Evolutionary conservation across 129 eudicot species (phyloP).

Genomic region (Lactuca saligna): DNA sequence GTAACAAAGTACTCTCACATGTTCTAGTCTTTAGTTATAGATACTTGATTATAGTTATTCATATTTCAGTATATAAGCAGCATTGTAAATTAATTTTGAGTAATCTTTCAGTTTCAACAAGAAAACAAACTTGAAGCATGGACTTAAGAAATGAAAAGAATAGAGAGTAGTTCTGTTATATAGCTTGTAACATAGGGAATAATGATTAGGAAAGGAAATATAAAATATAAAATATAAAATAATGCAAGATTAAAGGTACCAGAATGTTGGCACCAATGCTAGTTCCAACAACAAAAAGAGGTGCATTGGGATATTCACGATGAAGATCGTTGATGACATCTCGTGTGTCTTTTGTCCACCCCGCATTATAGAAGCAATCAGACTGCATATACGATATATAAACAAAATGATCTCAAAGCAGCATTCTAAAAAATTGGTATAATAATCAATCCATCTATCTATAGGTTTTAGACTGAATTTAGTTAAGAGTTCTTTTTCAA

Average conservation of each 20-base stretch:
- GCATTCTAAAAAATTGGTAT: too few species aligned
- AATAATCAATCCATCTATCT: too few species aligned
- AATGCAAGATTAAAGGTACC: slow-evolving; percentile 38
- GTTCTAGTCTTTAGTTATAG: too few species aligned
- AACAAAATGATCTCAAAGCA: neutral
- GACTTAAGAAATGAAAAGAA: too few species aligned
- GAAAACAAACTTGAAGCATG: too few species aligned
- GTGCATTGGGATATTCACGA: slow-evolving; percentile 58
- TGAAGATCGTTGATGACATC: slow-evolving; percentile 64
- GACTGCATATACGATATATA: slow-evolving; percentile 48
- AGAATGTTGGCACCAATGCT: slow-evolving; percentile 95
- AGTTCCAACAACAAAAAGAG: slow-evolving; percentile 77
- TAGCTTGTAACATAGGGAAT: too few species aligned
- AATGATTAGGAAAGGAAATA: neutral
- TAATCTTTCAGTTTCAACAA: too few species aligned
- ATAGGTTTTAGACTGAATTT: neutral
- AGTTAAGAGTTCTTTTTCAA: neutral
- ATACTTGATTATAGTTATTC: too few species aligned
- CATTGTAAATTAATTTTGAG: too few species aligned
- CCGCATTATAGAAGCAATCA: slow-evolving; percentile 98
- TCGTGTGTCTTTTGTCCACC: slow-evolving; percentile 88
- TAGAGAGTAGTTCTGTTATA: too few species aligned
- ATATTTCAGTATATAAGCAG: too few species aligned
- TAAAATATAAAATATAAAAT: neutral
- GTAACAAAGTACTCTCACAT: too few species aligned